Evolutionary conservation across 305 asterid genomes (phyloP).

Genomic region (Petunia hybrid): DNA sequence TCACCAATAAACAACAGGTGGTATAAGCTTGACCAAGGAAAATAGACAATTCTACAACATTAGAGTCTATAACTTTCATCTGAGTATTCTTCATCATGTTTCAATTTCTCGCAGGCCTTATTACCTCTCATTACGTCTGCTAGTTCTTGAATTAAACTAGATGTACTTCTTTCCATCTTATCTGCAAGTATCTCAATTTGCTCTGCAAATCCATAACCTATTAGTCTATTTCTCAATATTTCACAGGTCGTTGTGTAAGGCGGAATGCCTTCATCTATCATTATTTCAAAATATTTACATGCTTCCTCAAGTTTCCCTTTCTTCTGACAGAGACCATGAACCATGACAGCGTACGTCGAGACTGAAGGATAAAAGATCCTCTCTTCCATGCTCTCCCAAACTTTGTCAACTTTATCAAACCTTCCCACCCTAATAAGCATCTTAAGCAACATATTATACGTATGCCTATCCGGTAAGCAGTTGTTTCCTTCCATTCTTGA

Average conservation of each 20-base stretch:
- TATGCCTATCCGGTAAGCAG: conserved; percentile 63
- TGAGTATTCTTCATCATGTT: conserved; percentile 51
- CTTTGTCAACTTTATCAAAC: conserved; percentile 72
- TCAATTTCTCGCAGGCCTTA: conserved; percentile 36
- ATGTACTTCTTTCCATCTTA: conserved; percentile 86
- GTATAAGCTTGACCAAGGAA: conserved; percentile 26
- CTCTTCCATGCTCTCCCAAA: conserved; percentile 82
- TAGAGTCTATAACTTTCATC: conserved; percentile 49
- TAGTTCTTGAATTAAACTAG: conserved; percentile 61
- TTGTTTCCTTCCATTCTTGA: conserved; percentile 64
- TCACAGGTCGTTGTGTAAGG: conserved; percentile 70
- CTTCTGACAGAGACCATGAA: conserved; percentile 87
- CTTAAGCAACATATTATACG: conserved; percentile 85
- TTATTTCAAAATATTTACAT: conserved; percentile 72
- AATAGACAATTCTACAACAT: conserved; percentile 4
- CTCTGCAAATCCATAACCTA: conserved; percentile 73
- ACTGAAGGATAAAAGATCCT: conserved; percentile 76
- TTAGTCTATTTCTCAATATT: conserved; percentile 74
- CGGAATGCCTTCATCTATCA: conserved; percentile 95
- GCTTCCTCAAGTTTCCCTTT: conserved; percentile 79
- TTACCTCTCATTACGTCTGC: conserved; percentile 70
- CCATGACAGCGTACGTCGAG: conserved; percentile 85
- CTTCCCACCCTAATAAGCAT: conserved; percentile 86
- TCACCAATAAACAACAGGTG: not conserved
- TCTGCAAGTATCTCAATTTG: conserved; percentile 69